Percentiles rank a stretch among this genome's conserved stretches.
These are phyloP conservation scores for Nakazawaea siamensis DNA, from an alignment of 805 yeast species.

Conservation along the genomic window DNA sequence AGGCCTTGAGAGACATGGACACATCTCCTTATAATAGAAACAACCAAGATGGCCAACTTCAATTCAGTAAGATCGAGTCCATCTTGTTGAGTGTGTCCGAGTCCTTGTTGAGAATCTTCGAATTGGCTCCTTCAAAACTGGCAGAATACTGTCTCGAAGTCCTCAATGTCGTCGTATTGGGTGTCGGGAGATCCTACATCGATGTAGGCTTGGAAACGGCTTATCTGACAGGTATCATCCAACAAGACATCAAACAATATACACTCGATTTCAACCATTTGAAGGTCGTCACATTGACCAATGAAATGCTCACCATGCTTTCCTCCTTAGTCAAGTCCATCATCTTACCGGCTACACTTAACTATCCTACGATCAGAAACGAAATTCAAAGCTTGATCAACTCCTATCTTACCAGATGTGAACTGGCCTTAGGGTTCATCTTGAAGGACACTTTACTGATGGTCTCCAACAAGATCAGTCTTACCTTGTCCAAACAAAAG, in stretches of 20 bases:
- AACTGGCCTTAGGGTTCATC: conserved; percentile 57
- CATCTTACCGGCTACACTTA: conserved; percentile 64
- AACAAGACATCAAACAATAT: conserved; percentile 19
- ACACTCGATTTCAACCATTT: conserved; percentile 37
- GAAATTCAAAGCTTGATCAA: conserved; percentile 57
- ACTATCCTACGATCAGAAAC: conserved; percentile 46
- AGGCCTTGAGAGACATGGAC: conserved; percentile 13
- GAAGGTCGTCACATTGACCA: conserved; percentile 39
- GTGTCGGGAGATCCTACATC: conserved; percentile 66
- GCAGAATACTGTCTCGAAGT: conserved; percentile 58
- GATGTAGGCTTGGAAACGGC: conserved; percentile 70
- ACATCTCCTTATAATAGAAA: conserved; percentile 1
- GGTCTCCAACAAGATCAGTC: conserved; percentile 39
- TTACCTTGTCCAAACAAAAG: conserved; percentile 56
- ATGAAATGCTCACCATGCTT: conserved; percentile 55
- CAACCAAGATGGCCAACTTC: conserved; percentile 17
- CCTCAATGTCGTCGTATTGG: conserved; percentile 57
- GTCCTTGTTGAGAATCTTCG: conserved; percentile 68
- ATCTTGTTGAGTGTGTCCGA: conserved; percentile 69
- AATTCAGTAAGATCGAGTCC: conserved; percentile 45
- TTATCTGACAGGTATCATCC: conserved; percentile 26
- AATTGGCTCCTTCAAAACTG: conserved; percentile 55
- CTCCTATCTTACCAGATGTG: conserved; percentile 49
- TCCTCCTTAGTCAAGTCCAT: conserved; percentile 70
- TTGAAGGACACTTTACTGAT: conserved; percentile 50